phyloP scores from a whole-genome alignment of 306 rosid species.

The Begonia masoniana region DNA sequence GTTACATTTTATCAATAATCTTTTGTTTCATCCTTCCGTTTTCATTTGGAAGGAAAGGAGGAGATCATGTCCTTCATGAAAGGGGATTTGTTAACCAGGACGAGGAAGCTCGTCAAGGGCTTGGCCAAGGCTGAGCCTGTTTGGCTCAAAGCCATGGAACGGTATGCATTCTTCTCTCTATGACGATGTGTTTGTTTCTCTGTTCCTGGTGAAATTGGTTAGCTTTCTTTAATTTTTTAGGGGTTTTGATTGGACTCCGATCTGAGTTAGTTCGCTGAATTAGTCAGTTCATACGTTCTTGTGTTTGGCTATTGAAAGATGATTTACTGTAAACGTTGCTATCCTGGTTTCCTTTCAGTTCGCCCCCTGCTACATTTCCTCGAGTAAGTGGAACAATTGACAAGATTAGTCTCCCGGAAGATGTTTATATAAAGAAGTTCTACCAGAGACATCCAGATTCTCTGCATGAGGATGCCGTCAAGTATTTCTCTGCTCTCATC shows the following conservation, averaged over 20 bases:
- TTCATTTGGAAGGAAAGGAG: not conserved
- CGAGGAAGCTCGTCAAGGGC: conserved; percentile 83
- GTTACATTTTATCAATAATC: too few relatives aligned
- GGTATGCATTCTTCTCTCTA: conserved; percentile 26
- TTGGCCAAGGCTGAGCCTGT: conserved; percentile 64
- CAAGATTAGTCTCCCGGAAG: conserved; percentile 76
- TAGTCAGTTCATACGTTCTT: too few relatives aligned
- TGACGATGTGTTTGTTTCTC: not conserved
- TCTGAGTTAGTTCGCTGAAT: not conserved
- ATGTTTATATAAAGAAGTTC: conserved; percentile 54
- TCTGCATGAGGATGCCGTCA: conserved; percentile 51
- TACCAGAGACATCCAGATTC: conserved; percentile 68
- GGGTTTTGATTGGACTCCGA: not conserved
- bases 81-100: conserved; percentile 55
- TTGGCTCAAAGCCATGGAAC: conserved; percentile 97
- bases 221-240: not conserved
- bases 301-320: too few relatives aligned
- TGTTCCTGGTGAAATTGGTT: not conserved
- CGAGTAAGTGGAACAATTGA: conserved; percentile 43
- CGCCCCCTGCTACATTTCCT: conserved; percentile 81
- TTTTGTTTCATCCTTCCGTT: too few relatives aligned
- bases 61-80: conserved; percentile 60
- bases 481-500: conserved; percentile 27
- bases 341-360: conserved; percentile 18
- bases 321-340: too few relatives aligned